These are phyloP conservation scores for Yamadazyma jaroonii DNA, from an alignment of 1,139 yeast genomes.

Conservation along the genomic window DNA sequence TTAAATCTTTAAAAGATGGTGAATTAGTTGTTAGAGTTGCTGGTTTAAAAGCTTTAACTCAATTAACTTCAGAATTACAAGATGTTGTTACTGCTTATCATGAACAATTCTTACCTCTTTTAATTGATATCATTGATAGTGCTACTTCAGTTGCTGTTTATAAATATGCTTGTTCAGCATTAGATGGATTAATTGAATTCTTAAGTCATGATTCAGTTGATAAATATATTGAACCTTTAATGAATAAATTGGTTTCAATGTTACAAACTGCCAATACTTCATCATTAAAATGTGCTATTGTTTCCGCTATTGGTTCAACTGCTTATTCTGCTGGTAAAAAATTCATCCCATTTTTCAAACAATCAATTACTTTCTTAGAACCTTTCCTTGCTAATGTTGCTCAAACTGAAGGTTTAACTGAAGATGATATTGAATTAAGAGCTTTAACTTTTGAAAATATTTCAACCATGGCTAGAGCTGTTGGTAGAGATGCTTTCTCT, in stretches of 20 bases:
- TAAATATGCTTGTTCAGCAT: constrained; percentile 86
- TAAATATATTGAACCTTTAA: constrained; percentile 79
- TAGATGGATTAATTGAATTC: constrained; percentile 89
- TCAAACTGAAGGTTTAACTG: constrained; percentile 66
- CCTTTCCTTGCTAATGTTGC: constrained; percentile 70
- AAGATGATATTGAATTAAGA: constrained; percentile 79
- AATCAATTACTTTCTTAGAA: constrained; percentile 76
- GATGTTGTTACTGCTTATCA: constrained; percentile 82
- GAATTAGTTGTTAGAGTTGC: constrained; percentile 79
- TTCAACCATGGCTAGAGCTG: constrained; percentile 95
- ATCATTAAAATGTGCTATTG: constrained; percentile 80
- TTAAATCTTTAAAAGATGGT: constrained; percentile 76
- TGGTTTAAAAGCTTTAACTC: constrained; percentile 78
- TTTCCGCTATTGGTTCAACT: constrained; percentile 94
- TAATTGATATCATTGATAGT: constrained; percentile 81
- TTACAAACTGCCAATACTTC: constrained; percentile 65
- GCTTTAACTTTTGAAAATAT: constrained; percentile 92
- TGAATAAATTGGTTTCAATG: constrained; percentile 85
- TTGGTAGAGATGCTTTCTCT: constrained; percentile 84
- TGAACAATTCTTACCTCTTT: constrained; percentile 77
- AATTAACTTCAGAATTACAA: constrained; percentile 80
- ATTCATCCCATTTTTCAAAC: constrained; percentile 80
- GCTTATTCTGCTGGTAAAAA: constrained; percentile 93
- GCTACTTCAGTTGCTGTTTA: constrained; percentile 83
- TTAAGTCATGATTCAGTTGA: constrained; percentile 85